Conservation (phyloP, 495 filamentous ascomycete genomes). For the Podospora comata region DNA sequence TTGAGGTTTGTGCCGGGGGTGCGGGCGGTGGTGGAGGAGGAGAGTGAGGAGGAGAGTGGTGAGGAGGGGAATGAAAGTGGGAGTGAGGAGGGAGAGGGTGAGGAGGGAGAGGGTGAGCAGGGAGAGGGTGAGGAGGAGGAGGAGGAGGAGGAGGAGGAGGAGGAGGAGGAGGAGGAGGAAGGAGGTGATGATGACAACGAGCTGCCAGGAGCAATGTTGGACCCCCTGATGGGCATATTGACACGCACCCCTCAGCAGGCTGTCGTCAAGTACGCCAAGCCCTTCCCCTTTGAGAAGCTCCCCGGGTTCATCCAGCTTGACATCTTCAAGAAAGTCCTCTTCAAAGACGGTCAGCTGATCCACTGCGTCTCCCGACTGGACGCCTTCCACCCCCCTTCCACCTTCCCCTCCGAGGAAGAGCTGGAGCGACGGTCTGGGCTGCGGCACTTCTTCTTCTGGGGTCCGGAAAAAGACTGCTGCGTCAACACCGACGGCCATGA, state of each 20-base stretch:
- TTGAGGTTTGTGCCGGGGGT: slow-evolving; percentile 17
- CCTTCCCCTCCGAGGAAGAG: slow-evolving; percentile 21
- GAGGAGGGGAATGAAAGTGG: neutral
- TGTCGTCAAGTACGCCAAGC: neutral
- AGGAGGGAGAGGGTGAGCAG: neutral
- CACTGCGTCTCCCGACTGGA: slow-evolving; percentile 45
- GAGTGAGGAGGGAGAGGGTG: neutral
- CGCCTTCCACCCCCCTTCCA: slow-evolving; percentile 18
- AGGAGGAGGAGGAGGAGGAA: no score
- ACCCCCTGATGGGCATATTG: no score
- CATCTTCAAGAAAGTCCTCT: slow-evolving; percentile 33
- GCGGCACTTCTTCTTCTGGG: slow-evolving; percentile 34
- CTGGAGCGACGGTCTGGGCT: slow-evolving; percentile 23
- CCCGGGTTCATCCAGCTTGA: slow-evolving; percentile 28
- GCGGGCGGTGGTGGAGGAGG: neutral
- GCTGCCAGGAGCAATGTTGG: no score
- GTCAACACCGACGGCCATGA: slow-evolving; percentile 24
- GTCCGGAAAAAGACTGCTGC: slow-evolving; percentile 20
- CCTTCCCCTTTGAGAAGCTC: slow-evolving; percentile 31
- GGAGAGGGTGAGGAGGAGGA: neutral
- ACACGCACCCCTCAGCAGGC: neutral
- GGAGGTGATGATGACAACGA: no score
- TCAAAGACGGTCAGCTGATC: slow-evolving; percentile 27
- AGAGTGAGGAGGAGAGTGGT: neutral
- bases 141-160: neutral